These are phyloP conservation scores for Globisporangium lucens DNA, from an alignment of 352 stramenopile genomes.

Conservation along the genomic window DNA sequence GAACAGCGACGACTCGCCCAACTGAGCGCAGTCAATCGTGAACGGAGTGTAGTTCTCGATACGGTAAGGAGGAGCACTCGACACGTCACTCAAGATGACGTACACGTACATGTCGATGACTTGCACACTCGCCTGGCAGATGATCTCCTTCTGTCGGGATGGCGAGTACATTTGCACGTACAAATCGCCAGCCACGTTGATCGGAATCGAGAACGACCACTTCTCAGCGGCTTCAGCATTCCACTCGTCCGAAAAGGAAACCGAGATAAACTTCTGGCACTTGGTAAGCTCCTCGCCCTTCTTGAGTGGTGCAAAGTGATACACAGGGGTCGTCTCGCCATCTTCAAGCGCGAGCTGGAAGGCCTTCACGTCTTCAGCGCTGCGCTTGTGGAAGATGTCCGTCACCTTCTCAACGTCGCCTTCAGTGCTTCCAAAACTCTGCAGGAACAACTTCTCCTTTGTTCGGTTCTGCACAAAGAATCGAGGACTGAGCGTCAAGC, in stretches of 20 bases:
- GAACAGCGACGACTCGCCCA: conserved; percentile 71
- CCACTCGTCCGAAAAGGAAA: conserved; percentile 76
- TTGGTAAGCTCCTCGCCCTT: conserved; percentile 54
- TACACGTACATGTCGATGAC: conserved; percentile 90
- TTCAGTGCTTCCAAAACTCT: conserved; percentile 66
- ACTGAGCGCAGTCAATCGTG: conserved; percentile 66
- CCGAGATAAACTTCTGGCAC: conserved; percentile 75
- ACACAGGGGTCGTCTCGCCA: conserved; percentile 65
- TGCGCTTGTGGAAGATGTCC: conserved; percentile 73
- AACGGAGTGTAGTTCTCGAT: conserved; percentile 89
- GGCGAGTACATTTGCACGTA: conserved; percentile 83
- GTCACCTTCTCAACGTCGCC: conserved; percentile 57
- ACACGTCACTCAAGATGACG: conserved; percentile 82
- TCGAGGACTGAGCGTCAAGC: conserved; percentile 73
- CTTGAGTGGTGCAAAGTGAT: conserved; percentile 78
- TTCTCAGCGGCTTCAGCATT: conserved; percentile 40
- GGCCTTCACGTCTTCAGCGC: conserved; percentile 51
- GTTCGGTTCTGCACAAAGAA: conserved; percentile 85
- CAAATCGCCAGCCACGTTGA: conserved; percentile 73
- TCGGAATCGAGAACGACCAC: conserved; percentile 80
- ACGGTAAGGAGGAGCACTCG: conserved; percentile 71
- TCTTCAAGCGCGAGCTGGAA: conserved; percentile 47
- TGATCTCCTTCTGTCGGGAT: conserved; percentile 65
- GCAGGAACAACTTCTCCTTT: conserved; percentile 75
- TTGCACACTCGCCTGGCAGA: conserved; percentile 82